Conservation (phyloP, 441 rosid species). For the Euphorbia celastroides region DNA sequence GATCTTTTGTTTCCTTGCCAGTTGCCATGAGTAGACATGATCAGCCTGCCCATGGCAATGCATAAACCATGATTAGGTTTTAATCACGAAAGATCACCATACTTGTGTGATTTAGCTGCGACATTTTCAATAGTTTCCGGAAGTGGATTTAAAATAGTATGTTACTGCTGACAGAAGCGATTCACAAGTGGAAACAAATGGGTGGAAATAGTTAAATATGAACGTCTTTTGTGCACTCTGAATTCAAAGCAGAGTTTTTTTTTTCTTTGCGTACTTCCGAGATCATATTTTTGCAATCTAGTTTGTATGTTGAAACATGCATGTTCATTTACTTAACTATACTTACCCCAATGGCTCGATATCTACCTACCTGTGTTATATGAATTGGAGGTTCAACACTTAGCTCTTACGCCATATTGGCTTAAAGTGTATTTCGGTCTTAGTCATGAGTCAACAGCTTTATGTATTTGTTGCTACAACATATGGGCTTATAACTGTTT, state of each 20-base stretch:
- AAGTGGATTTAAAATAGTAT: background rate
- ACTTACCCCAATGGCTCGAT: background rate
- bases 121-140: background rate
- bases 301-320: background rate
- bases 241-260: background rate
- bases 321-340: background rate
- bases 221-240: background rate
- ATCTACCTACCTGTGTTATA: background rate
- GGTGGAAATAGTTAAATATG: background rate
- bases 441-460: background rate
- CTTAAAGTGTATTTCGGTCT: background rate
- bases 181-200: background rate
- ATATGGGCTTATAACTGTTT: background rate
- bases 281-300: background rate
- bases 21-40: background rate
- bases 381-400: background rate
- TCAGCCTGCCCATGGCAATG: background rate
- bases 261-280: background rate
- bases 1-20: background rate
- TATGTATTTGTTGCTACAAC: background rate
- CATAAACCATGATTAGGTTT: too few species aligned
- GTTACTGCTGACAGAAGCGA: background rate
- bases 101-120: background rate
- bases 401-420: background rate
- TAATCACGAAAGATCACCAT: background rate